A percentile compares a stretch with the other conserved stretches of the same genome.
Evolutionary conservation across 1,284 basidiomycete species (phyloP).

Genomic region (Fomitopsis betulina): DNA sequence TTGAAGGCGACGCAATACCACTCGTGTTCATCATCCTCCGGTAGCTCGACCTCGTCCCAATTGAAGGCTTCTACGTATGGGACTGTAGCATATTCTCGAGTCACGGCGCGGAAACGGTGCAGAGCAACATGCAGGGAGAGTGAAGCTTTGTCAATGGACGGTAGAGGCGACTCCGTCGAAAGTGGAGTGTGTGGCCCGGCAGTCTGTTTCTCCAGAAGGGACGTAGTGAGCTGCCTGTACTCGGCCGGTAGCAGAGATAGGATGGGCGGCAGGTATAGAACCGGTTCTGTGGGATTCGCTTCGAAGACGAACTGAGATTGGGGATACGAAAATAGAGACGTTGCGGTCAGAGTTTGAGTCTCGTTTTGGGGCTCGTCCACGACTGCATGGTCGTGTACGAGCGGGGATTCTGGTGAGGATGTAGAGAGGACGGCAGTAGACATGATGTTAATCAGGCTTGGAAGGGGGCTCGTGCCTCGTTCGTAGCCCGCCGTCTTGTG

Average conservation of each 20-base stretch:
- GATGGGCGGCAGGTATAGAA: slow-evolving; percentile 76
- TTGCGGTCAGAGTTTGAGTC: slow-evolving; percentile 32
- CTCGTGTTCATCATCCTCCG: slow-evolving; percentile 68
- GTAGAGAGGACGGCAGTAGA: not conserved
- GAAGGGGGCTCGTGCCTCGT: not conserved
- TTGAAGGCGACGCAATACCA: slow-evolving; percentile 92
- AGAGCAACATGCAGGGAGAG: slow-evolving; percentile 83
- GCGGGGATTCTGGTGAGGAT: not conserved
- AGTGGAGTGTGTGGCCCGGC: slow-evolving; percentile 30
- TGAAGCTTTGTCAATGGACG: slow-evolving; percentile 78
- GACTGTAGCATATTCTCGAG: slow-evolving; percentile 54
- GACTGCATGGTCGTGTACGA: not conserved
- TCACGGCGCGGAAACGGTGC: slow-evolving; percentile 67
- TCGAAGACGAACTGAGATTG: slow-evolving; percentile 44
- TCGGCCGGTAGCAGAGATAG: slow-evolving; percentile 58
- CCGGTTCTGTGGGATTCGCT: slow-evolving; percentile 37
- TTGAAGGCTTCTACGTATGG: slow-evolving; percentile 81
- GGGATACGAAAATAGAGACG: slow-evolving; percentile 31
- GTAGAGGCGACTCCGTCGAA: slow-evolving; percentile 70
- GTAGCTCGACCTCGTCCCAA: slow-evolving; percentile 71
- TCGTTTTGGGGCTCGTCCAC: slow-evolving; percentile 9
- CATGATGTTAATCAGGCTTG: not conserved
- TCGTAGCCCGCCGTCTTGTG: not conserved
- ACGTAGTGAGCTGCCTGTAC: slow-evolving; percentile 2
- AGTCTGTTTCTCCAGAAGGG: slow-evolving; percentile 13